Base-by-base conservation (phyloP, 192 early-diverging fungal species). In the Backusella psychrophila region DNA sequence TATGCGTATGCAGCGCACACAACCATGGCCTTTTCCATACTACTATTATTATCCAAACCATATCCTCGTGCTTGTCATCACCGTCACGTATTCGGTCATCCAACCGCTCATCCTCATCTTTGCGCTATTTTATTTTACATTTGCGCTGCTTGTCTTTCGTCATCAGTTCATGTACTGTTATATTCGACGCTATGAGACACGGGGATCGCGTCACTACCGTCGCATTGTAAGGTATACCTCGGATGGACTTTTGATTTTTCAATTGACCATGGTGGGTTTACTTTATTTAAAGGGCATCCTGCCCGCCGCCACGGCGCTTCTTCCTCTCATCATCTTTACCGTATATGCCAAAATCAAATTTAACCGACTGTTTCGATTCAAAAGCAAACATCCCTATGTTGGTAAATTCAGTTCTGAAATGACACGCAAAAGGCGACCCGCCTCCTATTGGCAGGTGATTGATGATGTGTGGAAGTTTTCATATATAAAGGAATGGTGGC, bases 101-200 rank as follows among this genome's bases (percentile, higher is more conserved):
- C 82, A 84, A 36, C 90, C 90, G 1, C 72, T 92, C 6, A 89
- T 92, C 11, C 80, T 92, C 3, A 46, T 88, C 7, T 86, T 90
- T 42, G 83, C 86, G 11, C 46, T 88, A 3, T 49, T 85, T 12
- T 90, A 90, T 38, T 92, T 86, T 53, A 75, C 74, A 0, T 75
- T 89, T 56, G 90, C 88, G 0, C 72, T 87, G 7, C 75, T 88
- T 0, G 85, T 90, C 17, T 92, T 85, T 76, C 88, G 90, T 35
- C 85, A 92, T 59, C 90, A 92, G 46, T 87, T 89, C 53, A 85
- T 87, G 6, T 92, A 88, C 52, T 87, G 85, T 53, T 91, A 90
- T 66, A 78, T 91, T 35, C 83, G 86, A 44, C 82, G 85, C 35
- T 90, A 90, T 49, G 90, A 92, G 69, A 79, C 85, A 17, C 81